Conservation (phyloP, 2,329 filamentous ascomycete genomes). For the Arthroderma sp. region DNA sequence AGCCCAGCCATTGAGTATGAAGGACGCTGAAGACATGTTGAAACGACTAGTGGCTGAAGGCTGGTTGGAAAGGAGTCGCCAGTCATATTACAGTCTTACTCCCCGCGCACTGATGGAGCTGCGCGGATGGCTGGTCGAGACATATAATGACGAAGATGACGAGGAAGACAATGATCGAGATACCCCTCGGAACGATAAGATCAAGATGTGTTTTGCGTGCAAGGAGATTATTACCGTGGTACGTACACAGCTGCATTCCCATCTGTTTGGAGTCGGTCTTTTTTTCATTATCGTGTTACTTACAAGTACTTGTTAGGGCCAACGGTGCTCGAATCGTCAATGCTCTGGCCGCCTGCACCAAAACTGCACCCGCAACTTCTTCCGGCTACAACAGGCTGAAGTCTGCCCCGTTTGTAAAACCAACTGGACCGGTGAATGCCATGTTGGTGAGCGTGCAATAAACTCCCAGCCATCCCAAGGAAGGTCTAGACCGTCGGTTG, state of each 20-base stretch:
- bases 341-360: slow-evolving; percentile 66
- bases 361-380: slow-evolving; percentile 61
- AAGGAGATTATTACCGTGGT: slow-evolving; percentile 73
- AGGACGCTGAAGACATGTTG: slow-evolving; percentile 64
- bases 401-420: slow-evolving; percentile 51
- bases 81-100: slow-evolving; percentile 63
- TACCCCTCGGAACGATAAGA: slow-evolving; percentile 47
- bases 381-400: slow-evolving; percentile 50
- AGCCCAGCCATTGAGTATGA: slow-evolving; percentile 53
- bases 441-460: slow-evolving; percentile 43
- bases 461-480: background rate
- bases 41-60: slow-evolving; percentile 60
- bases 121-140: slow-evolving; percentile 68
- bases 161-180: slow-evolving; percentile 42
- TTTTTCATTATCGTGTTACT: background rate
- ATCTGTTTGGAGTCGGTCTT: background rate
- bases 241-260: slow-evolving; percentile 9
- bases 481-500: background rate
- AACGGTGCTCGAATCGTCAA: slow-evolving; percentile 57
- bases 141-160: slow-evolving; percentile 66
- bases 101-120: slow-evolving; percentile 76
- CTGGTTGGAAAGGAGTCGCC: slow-evolving; percentile 67
- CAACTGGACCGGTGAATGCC: slow-evolving; percentile 40
- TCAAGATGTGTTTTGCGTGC: slow-evolving; percentile 82
- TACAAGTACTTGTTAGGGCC: slow-evolving; percentile 39